Evolutionary conservation across 371 early-diverging fungal genomes (phyloP), one percentile per base, ranked within the genome.

Genomic region (Mortierella sp.): DNA sequence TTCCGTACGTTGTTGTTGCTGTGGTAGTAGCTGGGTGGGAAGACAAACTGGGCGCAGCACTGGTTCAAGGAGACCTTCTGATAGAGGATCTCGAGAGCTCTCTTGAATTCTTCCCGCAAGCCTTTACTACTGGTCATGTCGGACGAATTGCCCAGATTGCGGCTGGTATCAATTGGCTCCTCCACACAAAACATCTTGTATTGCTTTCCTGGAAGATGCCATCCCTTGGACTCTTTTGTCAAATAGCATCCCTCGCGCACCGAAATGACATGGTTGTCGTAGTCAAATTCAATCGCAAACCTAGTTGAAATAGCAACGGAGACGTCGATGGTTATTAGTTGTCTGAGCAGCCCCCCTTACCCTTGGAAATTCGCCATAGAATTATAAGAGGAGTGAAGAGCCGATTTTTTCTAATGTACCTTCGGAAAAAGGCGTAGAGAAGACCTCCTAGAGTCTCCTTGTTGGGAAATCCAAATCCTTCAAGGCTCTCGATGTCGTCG

Each of bases 141-240:
- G 2, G 97, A 97, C 16, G 96, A 95, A 75, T 98, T 97, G 0
- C 96, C 97, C 14, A 98, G 90, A 77, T 98, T 98, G 70, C 97
- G 91, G 71, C 92, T 88, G 0, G 93, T 92, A 82, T 95, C 93
- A 83, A 98, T 96, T 8, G 97, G 97, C 86, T 97, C 97, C 82
- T 98, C 98, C 37, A 97, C 93, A 80, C 97, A 96, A 46, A 97
- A 89, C 54, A 94, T 89, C 77, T 91, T 89, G 78, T 91, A 92
- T 61, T 91, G 92, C 75, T 82, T 92, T 69, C 88, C 90, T 73
- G 86, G 93, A 9, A 87, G 54, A 71, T 95, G 90, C 98, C 98
- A 98, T 9, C 94, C 96, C 83, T 98, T 97, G 73, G 94, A 93
- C 46, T 78, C 88, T 83, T 97, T 98, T 13, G 91, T 90, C 79